phyloP scores from a whole-genome alignment of 2,329 filamentous ascomycete species.

The Ophiognomonia clavigignenti-juglandacearum region DNA sequence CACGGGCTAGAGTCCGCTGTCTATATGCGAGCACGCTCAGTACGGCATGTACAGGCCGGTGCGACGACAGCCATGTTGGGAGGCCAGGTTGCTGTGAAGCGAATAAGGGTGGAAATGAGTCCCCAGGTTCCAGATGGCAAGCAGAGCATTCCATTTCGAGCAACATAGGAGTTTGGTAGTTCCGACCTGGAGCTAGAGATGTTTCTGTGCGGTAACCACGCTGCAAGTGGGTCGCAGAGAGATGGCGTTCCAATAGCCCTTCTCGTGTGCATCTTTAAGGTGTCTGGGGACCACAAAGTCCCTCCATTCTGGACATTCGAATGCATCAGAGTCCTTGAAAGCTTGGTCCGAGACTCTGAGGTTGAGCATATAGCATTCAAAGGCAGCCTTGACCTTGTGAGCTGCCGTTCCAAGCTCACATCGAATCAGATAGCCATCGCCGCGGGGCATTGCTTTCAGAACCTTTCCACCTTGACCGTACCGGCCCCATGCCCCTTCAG shows the following conservation, averaged over 20 bases:
- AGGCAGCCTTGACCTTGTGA: not conserved
- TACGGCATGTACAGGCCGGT: too few relatives aligned
- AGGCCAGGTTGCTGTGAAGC: too few relatives aligned
- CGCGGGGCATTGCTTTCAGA: not conserved
- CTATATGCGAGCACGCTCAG: too few relatives aligned
- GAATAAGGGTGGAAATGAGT: too few relatives aligned
- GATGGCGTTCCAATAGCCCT: not conserved
- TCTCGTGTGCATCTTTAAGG: not conserved
- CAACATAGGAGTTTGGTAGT: too few relatives aligned
- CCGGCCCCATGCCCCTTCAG: not conserved
- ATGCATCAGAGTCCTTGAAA: not conserved
- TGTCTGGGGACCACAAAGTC: not conserved
- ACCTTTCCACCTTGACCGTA: not conserved
- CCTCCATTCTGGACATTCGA: not conserved
- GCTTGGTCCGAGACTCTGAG: not conserved
- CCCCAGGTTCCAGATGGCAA: too few relatives aligned
- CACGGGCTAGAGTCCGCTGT: too few relatives aligned
- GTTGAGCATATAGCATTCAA: not conserved
- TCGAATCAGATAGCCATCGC: not conserved
- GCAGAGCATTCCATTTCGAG: too few relatives aligned
- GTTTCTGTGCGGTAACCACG: not conserved
- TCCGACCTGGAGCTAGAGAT: not conserved
- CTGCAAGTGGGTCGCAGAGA: not conserved
- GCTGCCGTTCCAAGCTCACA: not conserved
- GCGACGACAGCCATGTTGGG: too few relatives aligned